phyloP scores from a whole-genome alignment of 257 asterid species.

The Forsythia viridissima region DNA sequence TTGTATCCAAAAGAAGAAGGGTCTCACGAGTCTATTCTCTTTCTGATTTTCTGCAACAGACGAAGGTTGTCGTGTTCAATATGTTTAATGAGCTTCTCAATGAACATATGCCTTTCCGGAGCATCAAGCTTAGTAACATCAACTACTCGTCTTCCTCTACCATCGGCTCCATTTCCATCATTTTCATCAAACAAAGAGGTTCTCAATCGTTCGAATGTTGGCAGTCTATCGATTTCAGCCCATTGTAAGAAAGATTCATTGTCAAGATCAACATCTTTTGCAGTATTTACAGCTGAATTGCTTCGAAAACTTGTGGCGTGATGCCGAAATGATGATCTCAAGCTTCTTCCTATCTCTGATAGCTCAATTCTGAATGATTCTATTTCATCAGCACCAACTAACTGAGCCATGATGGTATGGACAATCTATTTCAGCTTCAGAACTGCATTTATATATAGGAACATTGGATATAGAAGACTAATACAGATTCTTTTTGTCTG shows the following conservation, averaged over 20 bases:
- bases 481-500: background rate
- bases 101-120: conserved; percentile 39
- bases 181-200: conserved; percentile 33
- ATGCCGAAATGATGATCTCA: conserved; percentile 17
- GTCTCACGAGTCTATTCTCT: conserved; percentile 48
- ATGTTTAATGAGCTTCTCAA: conserved; percentile 50
- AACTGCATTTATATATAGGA: background rate
- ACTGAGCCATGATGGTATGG: conserved; percentile 14
- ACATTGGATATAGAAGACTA: background rate
- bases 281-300: conserved; percentile 1
- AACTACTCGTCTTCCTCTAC: conserved; percentile 34
- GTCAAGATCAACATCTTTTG: conserved; percentile 20
- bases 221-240: conserved; percentile 53
- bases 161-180: conserved; percentile 21
- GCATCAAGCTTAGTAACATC: conserved; percentile 51
- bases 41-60: conserved; percentile 44
- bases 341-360: conserved; percentile 18
- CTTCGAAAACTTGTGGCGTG: conserved; percentile 9
- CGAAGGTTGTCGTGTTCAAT: conserved; percentile 53
- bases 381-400: conserved; percentile 18
- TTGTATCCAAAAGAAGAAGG: background rate
- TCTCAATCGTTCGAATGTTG: conserved; percentile 35
- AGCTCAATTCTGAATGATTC: conserved; percentile 11
- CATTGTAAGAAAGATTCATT: conserved; percentile 40
- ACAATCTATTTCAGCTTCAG: background rate